Evolutionary conservation across 352 stramenopile species (phyloP).

Genomic region (Globisporangium spinosum): DNA sequence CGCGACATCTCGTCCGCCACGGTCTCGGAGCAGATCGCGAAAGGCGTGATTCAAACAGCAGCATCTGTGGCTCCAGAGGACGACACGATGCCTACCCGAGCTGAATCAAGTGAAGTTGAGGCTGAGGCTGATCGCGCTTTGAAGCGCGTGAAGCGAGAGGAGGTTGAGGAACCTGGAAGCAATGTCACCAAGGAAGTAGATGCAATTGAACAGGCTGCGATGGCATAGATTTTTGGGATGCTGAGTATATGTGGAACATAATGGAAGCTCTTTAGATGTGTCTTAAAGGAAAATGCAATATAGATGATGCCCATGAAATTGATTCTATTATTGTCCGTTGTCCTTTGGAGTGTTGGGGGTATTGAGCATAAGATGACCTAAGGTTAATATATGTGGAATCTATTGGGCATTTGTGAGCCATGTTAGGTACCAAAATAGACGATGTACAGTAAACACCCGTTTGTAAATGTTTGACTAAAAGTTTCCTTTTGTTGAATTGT

Average conservation of each 20-base stretch:
- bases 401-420: neutral
- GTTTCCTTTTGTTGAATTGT: neutral
- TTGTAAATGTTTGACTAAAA: too few relatives aligned
- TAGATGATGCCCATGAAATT: neutral
- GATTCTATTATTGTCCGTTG: neutral
- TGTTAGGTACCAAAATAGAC: neutral
- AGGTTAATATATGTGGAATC: neutral
- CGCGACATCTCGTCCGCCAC: conserved; percentile 42
- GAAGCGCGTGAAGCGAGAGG: conserved; percentile 30
- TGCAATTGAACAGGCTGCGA: neutral
- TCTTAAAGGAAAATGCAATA: neutral
- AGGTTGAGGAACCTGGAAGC: neutral
- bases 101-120: neutral
- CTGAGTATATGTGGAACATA: neutral
- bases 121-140: conserved; percentile 5
- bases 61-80: neutral
- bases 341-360: neutral
- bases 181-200: too few relatives aligned
- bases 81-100: neutral
- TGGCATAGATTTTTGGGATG: neutral
- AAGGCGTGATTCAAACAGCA: conserved; percentile 19
- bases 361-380: neutral
- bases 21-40: conserved; percentile 45
- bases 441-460: too few relatives aligned
- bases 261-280: neutral